A percentile compares a stretch with the other conserved stretches of the same genome.
phyloP scores from a whole-genome alignment of 1,284 basidiomycete species.

The Tetrapyrgos nigripes region DNA sequence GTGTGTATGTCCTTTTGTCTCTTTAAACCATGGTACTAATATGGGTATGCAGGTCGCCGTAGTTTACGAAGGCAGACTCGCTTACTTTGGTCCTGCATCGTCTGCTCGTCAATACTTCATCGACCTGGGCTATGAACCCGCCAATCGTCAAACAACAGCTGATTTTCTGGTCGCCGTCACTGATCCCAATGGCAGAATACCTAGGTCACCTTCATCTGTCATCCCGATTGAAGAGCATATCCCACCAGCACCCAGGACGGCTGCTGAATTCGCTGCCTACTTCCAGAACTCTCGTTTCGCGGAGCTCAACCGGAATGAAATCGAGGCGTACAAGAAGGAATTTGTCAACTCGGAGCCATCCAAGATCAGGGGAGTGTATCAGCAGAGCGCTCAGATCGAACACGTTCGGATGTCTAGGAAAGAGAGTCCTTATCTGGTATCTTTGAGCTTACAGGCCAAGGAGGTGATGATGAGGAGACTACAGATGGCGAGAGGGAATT shows the following conservation, averaged over 20 bases:
- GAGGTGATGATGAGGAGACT: slow-evolving; percentile 68
- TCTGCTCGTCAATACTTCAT: slow-evolving; percentile 72
- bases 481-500: slow-evolving; percentile 72
- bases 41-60: slow-evolving; percentile 60
- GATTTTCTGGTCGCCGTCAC: slow-evolving; percentile 66
- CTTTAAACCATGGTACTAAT: not conserved
- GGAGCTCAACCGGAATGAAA: slow-evolving; percentile 55
- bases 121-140: slow-evolving; percentile 64
- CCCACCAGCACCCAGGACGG: slow-evolving; percentile 56
- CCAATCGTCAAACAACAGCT: slow-evolving; percentile 58
- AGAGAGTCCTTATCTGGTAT: slow-evolving; percentile 47
- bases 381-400: slow-evolving; percentile 56
- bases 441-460: slow-evolving; percentile 67
- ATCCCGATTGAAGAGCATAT: slow-evolving; percentile 61
- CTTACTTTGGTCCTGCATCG: slow-evolving; percentile 71
- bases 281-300: slow-evolving; percentile 52
- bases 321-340: slow-evolving; percentile 44
- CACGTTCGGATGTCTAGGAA: slow-evolving; percentile 49
- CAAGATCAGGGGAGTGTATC: slow-evolving; percentile 47
- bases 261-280: slow-evolving; percentile 64
- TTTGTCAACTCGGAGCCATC: slow-evolving; percentile 50
- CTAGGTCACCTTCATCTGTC: slow-evolving; percentile 44
- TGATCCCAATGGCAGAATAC: slow-evolving; percentile 58
- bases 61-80: slow-evolving; percentile 78
- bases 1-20: slow-evolving; percentile 70